Base-by-base conservation (phyloP, 139 green algal species). In the Marvania coccoides region DNA sequence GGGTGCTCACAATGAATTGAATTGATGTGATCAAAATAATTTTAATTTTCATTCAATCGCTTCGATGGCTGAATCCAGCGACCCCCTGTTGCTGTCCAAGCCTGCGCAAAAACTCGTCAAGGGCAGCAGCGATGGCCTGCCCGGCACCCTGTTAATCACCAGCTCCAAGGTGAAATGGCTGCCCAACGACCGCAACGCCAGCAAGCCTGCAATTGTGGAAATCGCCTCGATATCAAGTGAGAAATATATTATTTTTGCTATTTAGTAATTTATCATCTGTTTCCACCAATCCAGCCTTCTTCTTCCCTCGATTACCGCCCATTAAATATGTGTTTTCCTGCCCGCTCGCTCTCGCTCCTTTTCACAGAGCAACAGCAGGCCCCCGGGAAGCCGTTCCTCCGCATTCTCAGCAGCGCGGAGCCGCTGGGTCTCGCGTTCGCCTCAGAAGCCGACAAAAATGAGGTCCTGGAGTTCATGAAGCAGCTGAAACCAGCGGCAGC, bases 341-440 rank as follows among this genome's bases (percentile, higher is more conserved):
- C 10, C 10, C 51, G 13, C 13, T 13, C 12, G 10, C 51, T 59
- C 10, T 13, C 51, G 51, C 29, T 12, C 26, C 56, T 51, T 26
- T 13, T 38, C 34, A 39, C 72, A 79, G 72, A 60, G 9, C 66
- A 58, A 24, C 72, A 79, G 55, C 72, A 73, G 31, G 72, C 66
- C 15, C 59, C 72, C 13, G 58, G 61, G 47, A 79, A 79, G 51
- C 72, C 72, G 2, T 71, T 75, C 19, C 56, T 79, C 23, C 33
- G 59, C 36, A 58, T 66, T 23, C n/a, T 66, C 14, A 54, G 35
- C 34, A 15, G 24, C 26, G 15, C 34, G 0, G 34, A 48, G 24
- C 33, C 59, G 23, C 40, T 73, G 57, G 58, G 69, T 9, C 58
- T 78, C 1, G 58, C 56, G 2, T 78, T 78, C 45, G 24, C 48